Percentiles rank a stretch among this genome's conserved stretches.
Conservation (phyloP, 2,329 filamentous ascomycete genomes). For the Fusarium sp. region DNA sequence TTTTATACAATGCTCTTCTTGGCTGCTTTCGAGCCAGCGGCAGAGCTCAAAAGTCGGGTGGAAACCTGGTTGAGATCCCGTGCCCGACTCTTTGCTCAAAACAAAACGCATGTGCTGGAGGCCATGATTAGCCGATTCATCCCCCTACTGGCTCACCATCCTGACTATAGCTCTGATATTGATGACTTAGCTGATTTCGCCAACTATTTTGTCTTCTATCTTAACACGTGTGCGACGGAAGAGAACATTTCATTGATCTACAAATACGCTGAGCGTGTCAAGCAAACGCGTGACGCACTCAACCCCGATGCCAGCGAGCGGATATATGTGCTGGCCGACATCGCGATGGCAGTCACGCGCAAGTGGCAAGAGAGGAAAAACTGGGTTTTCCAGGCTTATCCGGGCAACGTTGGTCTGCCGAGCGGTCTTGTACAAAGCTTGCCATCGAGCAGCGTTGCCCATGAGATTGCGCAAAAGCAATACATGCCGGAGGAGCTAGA, state of each 20-base stretch:
- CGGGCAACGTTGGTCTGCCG: slow-evolving; percentile 84
- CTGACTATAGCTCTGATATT: slow-evolving; percentile 79
- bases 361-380: slow-evolving; percentile 88
- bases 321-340: slow-evolving; percentile 88
- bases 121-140: slow-evolving; percentile 84
- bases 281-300: slow-evolving; percentile 87
- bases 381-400: slow-evolving; percentile 87
- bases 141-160: slow-evolving; percentile 91
- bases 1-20: slow-evolving; percentile 94
- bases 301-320: slow-evolving; percentile 75
- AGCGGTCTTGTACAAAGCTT: slow-evolving; percentile 81
- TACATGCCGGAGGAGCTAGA: slow-evolving; percentile 84
- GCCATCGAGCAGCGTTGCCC: slow-evolving; percentile 80
- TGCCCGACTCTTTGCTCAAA: slow-evolving; percentile 72
- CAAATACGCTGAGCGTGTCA: slow-evolving; percentile 92
- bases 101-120: slow-evolving; percentile 77
- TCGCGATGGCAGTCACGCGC: slow-evolving; percentile 84
- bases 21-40: slow-evolving; percentile 87
- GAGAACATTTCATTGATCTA: slow-evolving; percentile 90
- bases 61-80: slow-evolving; percentile 92
- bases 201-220: slow-evolving; percentile 90
- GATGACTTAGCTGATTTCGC: slow-evolving; percentile 84
- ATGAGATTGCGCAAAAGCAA: slow-evolving; percentile 87
- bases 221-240: slow-evolving; percentile 84
- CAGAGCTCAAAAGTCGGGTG: slow-evolving; percentile 78